Base-by-base conservation (phyloP, 75 land plant species). In the Ceratopteris richardii region DNA sequence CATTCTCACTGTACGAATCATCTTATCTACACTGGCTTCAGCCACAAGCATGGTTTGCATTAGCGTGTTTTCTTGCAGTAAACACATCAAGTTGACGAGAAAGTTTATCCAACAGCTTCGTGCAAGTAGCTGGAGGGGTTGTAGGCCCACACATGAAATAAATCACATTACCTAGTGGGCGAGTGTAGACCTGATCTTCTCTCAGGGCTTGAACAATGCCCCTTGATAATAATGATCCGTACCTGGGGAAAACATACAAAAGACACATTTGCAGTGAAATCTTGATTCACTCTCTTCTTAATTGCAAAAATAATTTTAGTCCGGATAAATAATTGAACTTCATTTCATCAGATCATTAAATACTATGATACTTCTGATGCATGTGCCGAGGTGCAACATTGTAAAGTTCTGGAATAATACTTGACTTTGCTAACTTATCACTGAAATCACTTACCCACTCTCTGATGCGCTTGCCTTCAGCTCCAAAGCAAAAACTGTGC, bases 61-160 rank as follows among this genome's bases (percentile, higher is more conserved):
- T 9, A 9, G 37, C 37, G 3, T 33, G 37, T 9, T 33, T 33
- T 33, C 9, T 33, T 33, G 56, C 30, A 19, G 46, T n/a, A 60
- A 67, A 70, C 27, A 71, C 76, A 27, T 60, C 62, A 9, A 85
- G 55, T 57, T 82, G 64, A 17, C 31, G 5, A 31, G 60, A 62
- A 1, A 86, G 63, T 57, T 82, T 79, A 31, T 33, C 29, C 21
- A 93, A 80, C 29, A 82, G 37, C 30, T 52, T 69, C 28, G 41
- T 44, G 77, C 98, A 93, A 19, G 60, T 29, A 5, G 71, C 44
- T 31, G 90, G 79, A 50, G 73, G 54, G 54, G 90, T 93, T 65
- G 78, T 67, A 25, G 98, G 98, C 0, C 98, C 96, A 68, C 96
- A 88, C 98, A 93, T 93, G 28, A 93, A 72, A 58, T 93, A 93